Conservation (phyloP, 129 eudicot genomes). For the Rutidosis leptorrhynchoides region DNA sequence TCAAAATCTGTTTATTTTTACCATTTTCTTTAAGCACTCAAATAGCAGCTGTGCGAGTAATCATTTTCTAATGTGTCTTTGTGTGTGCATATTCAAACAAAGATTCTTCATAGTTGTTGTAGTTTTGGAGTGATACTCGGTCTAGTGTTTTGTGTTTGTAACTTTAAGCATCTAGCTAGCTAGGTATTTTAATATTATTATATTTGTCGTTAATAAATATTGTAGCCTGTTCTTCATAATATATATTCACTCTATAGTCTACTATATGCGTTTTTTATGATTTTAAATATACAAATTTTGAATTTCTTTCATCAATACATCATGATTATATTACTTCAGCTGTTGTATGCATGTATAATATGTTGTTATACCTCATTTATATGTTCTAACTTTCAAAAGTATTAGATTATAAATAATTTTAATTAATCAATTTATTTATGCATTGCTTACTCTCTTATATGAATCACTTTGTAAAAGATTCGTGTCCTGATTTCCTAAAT, state of each 20-base stretch:
- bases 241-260: too few species aligned
- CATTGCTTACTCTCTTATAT: not conserved
- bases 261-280: not conserved
- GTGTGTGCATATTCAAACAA: not conserved
- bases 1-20: conserved; percentile 9
- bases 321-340: not conserved
- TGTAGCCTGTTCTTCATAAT: too few species aligned
- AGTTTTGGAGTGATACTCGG: too few species aligned
- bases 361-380: not conserved
- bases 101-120: not conserved
- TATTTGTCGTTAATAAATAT: too few species aligned
- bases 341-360: not conserved
- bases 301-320: not conserved
- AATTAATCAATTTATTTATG: not conserved
- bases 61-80: not conserved
- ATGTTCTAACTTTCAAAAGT: not conserved
- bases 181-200: too few species aligned
- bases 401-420: too few species aligned
- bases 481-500: too few species aligned
- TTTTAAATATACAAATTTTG: not conserved
- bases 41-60: not conserved
- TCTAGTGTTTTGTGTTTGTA: too few species aligned
- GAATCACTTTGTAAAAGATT: not conserved
- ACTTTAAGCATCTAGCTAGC: too few species aligned
- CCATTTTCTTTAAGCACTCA: not conserved